phyloP scores from a whole-genome alignment of 257 asterid genomes.

The Solanum pinnatisectum region DNA sequence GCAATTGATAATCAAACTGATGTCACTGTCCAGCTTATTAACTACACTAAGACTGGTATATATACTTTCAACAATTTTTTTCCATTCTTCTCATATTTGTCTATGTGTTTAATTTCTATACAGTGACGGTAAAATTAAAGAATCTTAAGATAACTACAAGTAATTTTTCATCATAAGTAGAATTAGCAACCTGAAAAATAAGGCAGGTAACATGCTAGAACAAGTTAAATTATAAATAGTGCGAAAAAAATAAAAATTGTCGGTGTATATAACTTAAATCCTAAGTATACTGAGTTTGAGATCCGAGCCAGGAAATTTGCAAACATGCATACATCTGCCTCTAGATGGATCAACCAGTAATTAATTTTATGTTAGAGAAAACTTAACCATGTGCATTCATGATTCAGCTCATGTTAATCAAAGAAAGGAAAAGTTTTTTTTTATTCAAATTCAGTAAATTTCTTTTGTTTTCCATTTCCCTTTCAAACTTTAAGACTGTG shows the following conservation, averaged over 20 bases:
- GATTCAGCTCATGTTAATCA: neutral
- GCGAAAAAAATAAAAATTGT: neutral
- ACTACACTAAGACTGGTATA: slow-evolving; percentile 87
- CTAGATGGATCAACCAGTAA: neutral
- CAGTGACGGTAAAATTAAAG: neutral
- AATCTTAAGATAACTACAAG: neutral
- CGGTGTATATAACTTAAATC: neutral
- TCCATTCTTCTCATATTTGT: neutral
- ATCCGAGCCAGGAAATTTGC: neutral
- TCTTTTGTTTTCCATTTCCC: neutral
- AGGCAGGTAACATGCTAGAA: neutral
- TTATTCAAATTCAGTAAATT: neutral
- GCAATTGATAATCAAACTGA: slow-evolving; percentile 91
- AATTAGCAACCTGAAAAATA: neutral
- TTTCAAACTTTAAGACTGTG: neutral
- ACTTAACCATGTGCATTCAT: neutral
- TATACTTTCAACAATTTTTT: neutral
- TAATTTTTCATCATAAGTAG: neutral
- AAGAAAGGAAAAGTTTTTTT: neutral
- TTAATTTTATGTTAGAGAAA: neutral
- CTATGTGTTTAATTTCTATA: neutral
- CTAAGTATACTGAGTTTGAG: neutral
- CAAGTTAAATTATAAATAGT: neutral
- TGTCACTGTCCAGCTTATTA: slow-evolving; percentile 96
- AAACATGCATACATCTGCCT: neutral